Evolutionary conservation across 345 rosid genomes (phyloP).

Genomic region (Brassica cretica): DNA sequence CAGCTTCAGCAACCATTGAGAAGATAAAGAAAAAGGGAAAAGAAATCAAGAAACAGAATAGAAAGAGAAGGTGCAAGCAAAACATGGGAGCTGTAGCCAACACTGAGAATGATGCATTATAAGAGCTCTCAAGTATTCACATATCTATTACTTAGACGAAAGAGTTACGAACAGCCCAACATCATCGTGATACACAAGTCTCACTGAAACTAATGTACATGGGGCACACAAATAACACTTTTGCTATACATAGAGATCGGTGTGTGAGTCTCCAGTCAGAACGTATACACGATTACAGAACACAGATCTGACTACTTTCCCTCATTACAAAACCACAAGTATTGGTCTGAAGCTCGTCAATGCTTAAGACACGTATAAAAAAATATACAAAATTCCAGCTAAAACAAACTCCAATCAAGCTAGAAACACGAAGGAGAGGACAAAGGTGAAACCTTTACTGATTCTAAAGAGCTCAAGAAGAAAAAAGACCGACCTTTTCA

Average conservation of each 20-base stretch:
- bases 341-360: background rate
- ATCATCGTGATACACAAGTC: background rate
- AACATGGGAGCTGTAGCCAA: background rate
- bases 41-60: background rate
- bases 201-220: background rate
- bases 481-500: conserved; percentile 62
- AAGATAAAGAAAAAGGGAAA: background rate
- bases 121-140: background rate
- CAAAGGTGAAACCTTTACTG: background rate
- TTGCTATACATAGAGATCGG: background rate
- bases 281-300: background rate
- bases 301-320: background rate
- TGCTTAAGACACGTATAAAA: background rate
- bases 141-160: background rate
- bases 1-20: conserved; percentile 16
- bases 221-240: background rate
- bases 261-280: background rate
- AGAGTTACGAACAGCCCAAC: background rate
- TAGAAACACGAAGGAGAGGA: background rate
- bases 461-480: conserved; percentile 14
- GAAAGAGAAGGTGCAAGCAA: background rate
- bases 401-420: background rate
- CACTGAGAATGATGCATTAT: background rate
- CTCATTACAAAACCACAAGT: background rate
- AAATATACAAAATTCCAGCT: background rate